phyloP scores from a whole-genome alignment of 2,329 filamentous ascomycete species.

The Colletotrichum musicola region DNA sequence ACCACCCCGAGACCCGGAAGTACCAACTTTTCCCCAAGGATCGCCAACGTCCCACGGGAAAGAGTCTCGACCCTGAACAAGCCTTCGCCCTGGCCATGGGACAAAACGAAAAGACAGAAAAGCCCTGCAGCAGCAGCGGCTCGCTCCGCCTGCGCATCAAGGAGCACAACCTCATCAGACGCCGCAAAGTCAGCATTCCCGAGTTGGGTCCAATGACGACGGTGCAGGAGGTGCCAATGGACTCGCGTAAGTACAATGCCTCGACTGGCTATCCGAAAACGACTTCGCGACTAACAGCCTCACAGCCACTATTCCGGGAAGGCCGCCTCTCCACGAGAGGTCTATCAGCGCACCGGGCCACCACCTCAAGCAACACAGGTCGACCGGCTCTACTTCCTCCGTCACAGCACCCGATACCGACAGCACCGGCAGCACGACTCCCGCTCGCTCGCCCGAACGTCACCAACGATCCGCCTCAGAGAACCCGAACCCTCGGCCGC shows the following conservation, averaged over 20 bases:
- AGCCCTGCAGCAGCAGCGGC: constrained; percentile 50
- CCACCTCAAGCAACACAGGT: constrained; percentile 60
- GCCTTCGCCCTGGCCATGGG: constrained; percentile 59
- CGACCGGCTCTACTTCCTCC: constrained; percentile 52
- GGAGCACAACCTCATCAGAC: constrained; percentile 67
- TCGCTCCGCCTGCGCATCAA: constrained; percentile 67
- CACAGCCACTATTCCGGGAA: constrained; percentile 75
- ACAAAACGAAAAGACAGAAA: constrained; percentile 56
- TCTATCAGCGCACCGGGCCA: constrained; percentile 72
- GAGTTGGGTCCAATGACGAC: constrained; percentile 77
- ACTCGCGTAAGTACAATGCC: constrained; percentile 70
- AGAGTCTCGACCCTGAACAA: constrained; percentile 64
- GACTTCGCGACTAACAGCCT: constrained; percentile 18
- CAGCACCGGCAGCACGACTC: background rate
- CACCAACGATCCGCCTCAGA: constrained; percentile 39
- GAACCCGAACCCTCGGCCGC: constrained; percentile 41
- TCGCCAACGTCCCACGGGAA: constrained; percentile 59
- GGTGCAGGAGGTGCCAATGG: constrained; percentile 75
- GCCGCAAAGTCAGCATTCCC: constrained; percentile 74
- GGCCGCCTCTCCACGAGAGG: constrained; percentile 73
- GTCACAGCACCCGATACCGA: constrained; percentile 43
- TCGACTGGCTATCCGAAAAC: background rate
- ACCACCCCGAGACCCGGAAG: constrained; percentile 66
- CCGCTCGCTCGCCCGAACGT: constrained; percentile 28
- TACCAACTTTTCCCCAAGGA: constrained; percentile 73